Conservation (phyloP, 108 stramenopile genomes). For the Nannochloropsis gaditana region DNA sequence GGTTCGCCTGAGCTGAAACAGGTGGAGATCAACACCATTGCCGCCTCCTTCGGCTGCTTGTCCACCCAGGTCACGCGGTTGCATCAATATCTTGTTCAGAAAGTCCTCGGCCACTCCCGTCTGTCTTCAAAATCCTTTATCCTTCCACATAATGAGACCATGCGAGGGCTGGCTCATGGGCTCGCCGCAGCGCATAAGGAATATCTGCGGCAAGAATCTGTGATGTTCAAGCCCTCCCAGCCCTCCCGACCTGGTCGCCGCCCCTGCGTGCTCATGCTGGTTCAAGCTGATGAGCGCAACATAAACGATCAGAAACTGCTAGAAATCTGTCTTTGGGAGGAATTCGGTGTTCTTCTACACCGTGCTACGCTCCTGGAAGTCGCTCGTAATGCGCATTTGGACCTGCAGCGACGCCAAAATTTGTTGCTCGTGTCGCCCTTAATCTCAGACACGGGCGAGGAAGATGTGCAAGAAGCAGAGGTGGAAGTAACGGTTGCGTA, state of each 20-base stretch:
- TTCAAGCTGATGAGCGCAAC: conserved; percentile 84
- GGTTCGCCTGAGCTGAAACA: conserved; percentile 47
- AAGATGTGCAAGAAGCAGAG: neutral
- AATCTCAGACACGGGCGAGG: neutral
- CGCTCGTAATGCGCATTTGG: neutral
- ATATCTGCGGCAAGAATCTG: conserved; percentile 54
- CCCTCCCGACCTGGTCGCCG: conserved; percentile 7
- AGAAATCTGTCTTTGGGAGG: conserved; percentile 68
- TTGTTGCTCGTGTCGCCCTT: neutral
- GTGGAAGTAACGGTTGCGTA: conserved; percentile 69
- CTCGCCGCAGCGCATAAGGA: conserved; percentile 63
- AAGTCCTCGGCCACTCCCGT: neutral
- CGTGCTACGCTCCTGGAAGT: conserved; percentile 60
- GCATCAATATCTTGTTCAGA: neutral
- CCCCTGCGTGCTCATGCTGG: conserved; percentile 67
- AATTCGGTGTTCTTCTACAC: conserved; percentile 65
- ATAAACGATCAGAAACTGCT: conserved; percentile 83
- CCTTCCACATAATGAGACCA: conserved; percentile 65
- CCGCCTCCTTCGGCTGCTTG: conserved; percentile 76
- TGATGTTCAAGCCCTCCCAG: neutral
- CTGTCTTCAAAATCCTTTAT: neutral
- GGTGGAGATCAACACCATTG: conserved; percentile 94
- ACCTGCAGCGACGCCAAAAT: neutral
- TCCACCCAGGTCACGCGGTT: conserved; percentile 15
- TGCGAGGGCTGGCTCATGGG: conserved; percentile 61